A percentile compares a stretch with the other conserved stretches of the same genome.
phyloP scores from a whole-genome alignment of 2,329 filamentous ascomycete genomes.

The Chrysoporthe deuterocubensis region DNA sequence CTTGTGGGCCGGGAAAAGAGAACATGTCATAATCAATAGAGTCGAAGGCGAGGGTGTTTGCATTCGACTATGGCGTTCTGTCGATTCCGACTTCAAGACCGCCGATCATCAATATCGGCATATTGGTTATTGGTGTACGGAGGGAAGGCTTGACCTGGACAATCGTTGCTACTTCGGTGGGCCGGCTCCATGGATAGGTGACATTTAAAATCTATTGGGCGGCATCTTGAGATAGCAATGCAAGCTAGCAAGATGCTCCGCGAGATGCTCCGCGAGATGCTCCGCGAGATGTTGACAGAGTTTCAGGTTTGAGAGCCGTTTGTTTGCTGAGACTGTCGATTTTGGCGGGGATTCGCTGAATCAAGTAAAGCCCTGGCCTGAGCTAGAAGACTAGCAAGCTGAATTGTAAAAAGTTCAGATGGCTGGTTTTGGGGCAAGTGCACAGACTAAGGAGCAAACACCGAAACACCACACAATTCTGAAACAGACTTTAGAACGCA shows the following conservation, averaged over 20 bases:
- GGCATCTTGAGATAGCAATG: not conserved
- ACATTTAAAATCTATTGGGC: not conserved
- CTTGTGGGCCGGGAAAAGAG: not conserved
- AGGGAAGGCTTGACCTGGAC: not conserved
- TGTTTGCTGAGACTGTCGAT: not conserved
- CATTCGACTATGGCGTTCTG: not conserved
- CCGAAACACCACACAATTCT: slow-evolving; percentile 14
- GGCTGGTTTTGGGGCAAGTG: not conserved
- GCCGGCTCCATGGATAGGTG: not conserved
- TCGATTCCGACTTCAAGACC: not conserved
- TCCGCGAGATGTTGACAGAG: not conserved
- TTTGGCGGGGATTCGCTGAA: not conserved
- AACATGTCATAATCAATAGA: not conserved
- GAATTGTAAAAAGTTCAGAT: not conserved
- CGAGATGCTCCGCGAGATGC: too few relatives aligned
- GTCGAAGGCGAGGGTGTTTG: not conserved
- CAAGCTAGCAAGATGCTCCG: not conserved
- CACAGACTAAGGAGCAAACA: slow-evolving; percentile 6
- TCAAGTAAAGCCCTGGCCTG: not conserved
- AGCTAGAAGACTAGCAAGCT: not conserved
- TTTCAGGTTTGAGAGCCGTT: not conserved
- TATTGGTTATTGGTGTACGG: not conserved
- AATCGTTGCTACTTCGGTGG: not conserved
- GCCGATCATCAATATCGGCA: not conserved
- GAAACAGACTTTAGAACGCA: not conserved